A percentile compares a stretch with the other conserved stretches of the same genome.
Evolutionary conservation across 2,329 filamentous ascomycete genomes (phyloP).

Genomic region (Penicillium italicum): DNA sequence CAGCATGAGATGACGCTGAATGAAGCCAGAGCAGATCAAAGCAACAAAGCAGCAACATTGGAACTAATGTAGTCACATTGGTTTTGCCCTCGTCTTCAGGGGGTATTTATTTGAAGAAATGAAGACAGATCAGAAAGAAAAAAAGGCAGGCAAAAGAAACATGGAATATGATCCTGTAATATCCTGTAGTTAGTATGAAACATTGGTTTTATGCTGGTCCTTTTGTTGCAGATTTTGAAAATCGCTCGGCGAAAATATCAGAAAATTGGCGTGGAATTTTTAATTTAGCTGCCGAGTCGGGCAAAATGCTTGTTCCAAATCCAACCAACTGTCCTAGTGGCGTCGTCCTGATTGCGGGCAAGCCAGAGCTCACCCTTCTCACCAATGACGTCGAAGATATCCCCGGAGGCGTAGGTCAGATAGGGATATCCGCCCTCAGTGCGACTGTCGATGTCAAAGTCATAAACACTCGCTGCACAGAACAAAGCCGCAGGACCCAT

Average conservation of each 20-base stretch:
- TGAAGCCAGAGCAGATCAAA: not conserved
- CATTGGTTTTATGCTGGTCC: not conserved
- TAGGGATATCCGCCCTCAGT: constrained; percentile 95
- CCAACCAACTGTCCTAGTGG: constrained; percentile 77
- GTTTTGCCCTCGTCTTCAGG: not conserved
- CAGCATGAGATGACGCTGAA: not conserved
- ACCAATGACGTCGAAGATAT: constrained; percentile 90
- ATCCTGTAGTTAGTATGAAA: not conserved
- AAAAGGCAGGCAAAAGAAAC: not conserved
- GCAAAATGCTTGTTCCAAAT: constrained; percentile 99
- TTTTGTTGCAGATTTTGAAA: not conserved
- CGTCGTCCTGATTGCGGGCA: constrained; percentile 93
- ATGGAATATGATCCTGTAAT: not conserved
- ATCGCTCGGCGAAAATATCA: not conserved
- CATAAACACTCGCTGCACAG: constrained; percentile 87
- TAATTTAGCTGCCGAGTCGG: constrained; percentile 38
- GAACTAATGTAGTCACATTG: not conserved
- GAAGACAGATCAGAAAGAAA: constrained; percentile 6
- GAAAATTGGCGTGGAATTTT: not conserved
- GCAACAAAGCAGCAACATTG: constrained; percentile 6
- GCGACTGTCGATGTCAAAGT: constrained; percentile 94
- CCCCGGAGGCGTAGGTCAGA: constrained; percentile 88
- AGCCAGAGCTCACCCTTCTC: constrained; percentile 98
- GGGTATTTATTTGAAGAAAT: constrained; percentile 1
- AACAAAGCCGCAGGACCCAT: constrained; percentile 67